phyloP scores from a whole-genome alignment of 1,284 basidiomycete species.

The Ustilago cynodontis region DNA sequence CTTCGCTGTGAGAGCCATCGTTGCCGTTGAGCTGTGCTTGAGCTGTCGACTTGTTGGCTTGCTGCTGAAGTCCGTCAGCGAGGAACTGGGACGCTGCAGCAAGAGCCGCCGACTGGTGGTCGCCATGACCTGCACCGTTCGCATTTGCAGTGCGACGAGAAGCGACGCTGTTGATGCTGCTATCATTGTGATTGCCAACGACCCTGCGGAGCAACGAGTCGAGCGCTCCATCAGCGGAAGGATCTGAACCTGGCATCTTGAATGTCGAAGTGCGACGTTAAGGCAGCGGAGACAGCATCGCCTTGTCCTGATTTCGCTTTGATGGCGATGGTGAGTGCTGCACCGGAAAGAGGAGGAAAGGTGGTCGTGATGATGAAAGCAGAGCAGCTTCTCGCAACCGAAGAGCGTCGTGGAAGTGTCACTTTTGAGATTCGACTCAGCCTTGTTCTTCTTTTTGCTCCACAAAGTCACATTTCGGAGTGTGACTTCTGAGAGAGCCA shows the following conservation, averaged over 20 bases:
- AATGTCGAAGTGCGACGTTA: neutral
- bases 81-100: slow-evolving; percentile 44
- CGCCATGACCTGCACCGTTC: neutral
- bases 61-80: slow-evolving; percentile 17
- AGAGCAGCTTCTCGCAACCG: neutral
- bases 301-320: too few relatives aligned
- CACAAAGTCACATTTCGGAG: slow-evolving; percentile 25
- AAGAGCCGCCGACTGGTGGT: slow-evolving; percentile 18
- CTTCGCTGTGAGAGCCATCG: slow-evolving; percentile 25
- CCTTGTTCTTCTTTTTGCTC: slow-evolving; percentile 11
- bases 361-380: neutral
- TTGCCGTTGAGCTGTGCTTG: slow-evolving; percentile 3
- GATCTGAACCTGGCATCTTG: slow-evolving; percentile 17
- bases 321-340: too few relatives aligned
- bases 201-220: slow-evolving; percentile 26
- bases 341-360: neutral
- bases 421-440: neutral
- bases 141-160: neutral
- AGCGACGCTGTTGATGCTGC: neutral
- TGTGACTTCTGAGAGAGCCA: slow-evolving; percentile 10
- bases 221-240: slow-evolving; percentile 20
- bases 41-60: neutral
- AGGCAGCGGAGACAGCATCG: neutral
- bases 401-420: neutral
- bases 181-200: slow-evolving; percentile 6